Evolutionary conservation across 2,329 filamentous ascomycete genomes (phyloP), one percentile per base, ranked within the genome.

Genomic region (Hypoxylon sp.): DNA sequence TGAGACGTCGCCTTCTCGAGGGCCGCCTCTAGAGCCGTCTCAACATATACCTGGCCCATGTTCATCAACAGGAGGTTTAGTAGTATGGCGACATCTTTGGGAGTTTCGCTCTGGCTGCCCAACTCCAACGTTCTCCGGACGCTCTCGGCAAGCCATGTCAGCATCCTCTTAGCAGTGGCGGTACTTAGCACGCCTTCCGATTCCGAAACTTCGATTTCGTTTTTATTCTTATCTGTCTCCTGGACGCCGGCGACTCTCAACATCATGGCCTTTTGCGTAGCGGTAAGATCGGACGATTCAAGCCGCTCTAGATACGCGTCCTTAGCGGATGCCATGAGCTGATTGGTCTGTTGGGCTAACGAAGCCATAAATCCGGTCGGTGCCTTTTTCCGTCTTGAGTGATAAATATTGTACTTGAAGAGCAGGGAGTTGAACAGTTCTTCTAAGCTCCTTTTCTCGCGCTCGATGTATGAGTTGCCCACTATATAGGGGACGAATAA

Each of bases 341-440:
- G 93, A 48, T 91, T 94, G 38, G 92, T 91, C 67, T 95, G 90
- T 68, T 96, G 92, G 3, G 93, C 90, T 24, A 98, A 82, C 2
- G 93, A 94, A 15, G 91, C 92, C 82, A 98, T 96, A 73, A 97
- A 97, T 0, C 92, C 92, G 0, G 91, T 92, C 1, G 93, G 90
- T 21, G 89, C 88, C 80, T 96, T 97, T 74, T 96, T 94, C 62
- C 92, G 83, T 58, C 88, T 81, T 0, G 89, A 92, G 74, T 99
- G 95, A 71, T 94, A 98, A n/a, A 96, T 89, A 13, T 92, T 96
- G 71, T 95, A 99, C 69, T 96, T 96, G 84, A 99, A 97, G 3
- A 98, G 83, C 50, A 99, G 78, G 0, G 95, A 97, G 51, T 92
- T 94, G 76, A 96, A 92, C 63, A 93, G 77, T 71, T 94, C 91